phyloP scores from a whole-genome alignment of 495 filamentous ascomycete genomes.

The Jackrogersella minutella region DNA sequence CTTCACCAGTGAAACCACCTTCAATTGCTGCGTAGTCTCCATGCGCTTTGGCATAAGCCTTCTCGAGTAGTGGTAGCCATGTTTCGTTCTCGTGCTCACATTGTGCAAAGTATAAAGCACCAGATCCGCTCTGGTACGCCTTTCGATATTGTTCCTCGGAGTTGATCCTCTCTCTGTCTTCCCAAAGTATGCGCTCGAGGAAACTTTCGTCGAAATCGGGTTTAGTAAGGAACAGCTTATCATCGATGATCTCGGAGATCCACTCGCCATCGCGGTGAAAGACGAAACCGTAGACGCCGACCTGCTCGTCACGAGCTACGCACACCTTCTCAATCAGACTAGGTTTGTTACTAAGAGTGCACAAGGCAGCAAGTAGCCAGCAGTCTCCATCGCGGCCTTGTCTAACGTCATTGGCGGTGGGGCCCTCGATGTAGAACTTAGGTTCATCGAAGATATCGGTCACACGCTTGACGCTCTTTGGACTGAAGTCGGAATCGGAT shows the following conservation, averaged over 20 bases:
- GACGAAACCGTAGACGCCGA: conserved; percentile 95
- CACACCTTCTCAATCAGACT: conserved; percentile 83
- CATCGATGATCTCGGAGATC: conserved; percentile 88
- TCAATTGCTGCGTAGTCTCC: conserved; percentile 86
- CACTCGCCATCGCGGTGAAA: conserved; percentile 94
- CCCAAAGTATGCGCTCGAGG: conserved; percentile 72
- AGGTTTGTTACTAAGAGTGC: conserved; percentile 81
- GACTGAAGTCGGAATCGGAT: conserved; percentile 52
- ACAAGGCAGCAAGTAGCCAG: conserved; percentile 89
- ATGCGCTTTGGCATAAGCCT: conserved; percentile 96
- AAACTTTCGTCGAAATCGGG: conserved; percentile 81
- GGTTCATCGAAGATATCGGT: conserved; percentile 89
- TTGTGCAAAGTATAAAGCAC: conserved; percentile 85
- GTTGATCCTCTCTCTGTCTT: conserved; percentile 72
- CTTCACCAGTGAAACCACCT: conserved; percentile 87
- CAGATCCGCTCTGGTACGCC: conserved; percentile 74
- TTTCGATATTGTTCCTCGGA: conserved; percentile 81
- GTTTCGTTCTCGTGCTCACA: conserved; percentile 89
- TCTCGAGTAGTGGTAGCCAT: conserved; percentile 93
- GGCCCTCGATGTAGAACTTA: conserved; percentile 83
- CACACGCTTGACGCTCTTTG: conserved; percentile 71
- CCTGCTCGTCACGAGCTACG: conserved; percentile 77
- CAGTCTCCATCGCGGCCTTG: conserved; percentile 87
- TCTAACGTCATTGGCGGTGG: conserved; percentile 81
- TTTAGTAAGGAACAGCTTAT: conserved; percentile 78